phyloP scores from a whole-genome alignment of 2,329 filamentous ascomycete genomes.

The Bipolaris victoriae region DNA sequence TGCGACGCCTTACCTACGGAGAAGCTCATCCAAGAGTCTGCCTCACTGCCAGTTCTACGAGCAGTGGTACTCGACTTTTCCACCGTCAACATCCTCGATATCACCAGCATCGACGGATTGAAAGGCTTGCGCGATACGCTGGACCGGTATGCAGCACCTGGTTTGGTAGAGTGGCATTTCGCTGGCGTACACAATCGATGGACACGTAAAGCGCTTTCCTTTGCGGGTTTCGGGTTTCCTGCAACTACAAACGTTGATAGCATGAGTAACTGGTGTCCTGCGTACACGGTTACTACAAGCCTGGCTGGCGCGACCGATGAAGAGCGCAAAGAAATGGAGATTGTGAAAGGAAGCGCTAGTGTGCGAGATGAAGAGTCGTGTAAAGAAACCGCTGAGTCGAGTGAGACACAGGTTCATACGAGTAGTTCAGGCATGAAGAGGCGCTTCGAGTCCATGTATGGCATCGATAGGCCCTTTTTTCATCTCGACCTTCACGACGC shows the following conservation, averaged over 20 bases:
- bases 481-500: conserved; percentile 40
- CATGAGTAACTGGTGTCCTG: conserved; percentile 30
- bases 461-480: conserved; percentile 37
- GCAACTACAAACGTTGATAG: conserved; percentile 5
- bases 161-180: conserved; percentile 53
- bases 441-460: conserved; percentile 21
- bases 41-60: conserved; percentile 54
- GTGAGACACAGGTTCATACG: neutral
- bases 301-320: conserved; percentile 26
- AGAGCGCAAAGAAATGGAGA: conserved; percentile 18
- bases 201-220: conserved; percentile 62
- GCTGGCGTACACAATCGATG: conserved; percentile 61
- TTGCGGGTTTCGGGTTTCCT: conserved; percentile 61
- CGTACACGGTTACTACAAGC: conserved; percentile 28
- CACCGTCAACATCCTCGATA: conserved; percentile 62
- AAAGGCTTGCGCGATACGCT: conserved; percentile 62
- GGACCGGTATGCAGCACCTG: conserved; percentile 56
- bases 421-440: neutral
- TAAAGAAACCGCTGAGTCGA: neutral
- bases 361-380: conserved; percentile 18
- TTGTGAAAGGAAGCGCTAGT: conserved; percentile 3
- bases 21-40: conserved; percentile 15
- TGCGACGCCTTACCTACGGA: conserved; percentile 55
- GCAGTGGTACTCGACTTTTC: conserved; percentile 65
- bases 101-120: conserved; percentile 61